Percentiles rank a stretch among this genome's conserved stretches.
phyloP scores from a whole-genome alignment of 2,329 filamentous ascomycete genomes.

The Amphichorda felina region DNA sequence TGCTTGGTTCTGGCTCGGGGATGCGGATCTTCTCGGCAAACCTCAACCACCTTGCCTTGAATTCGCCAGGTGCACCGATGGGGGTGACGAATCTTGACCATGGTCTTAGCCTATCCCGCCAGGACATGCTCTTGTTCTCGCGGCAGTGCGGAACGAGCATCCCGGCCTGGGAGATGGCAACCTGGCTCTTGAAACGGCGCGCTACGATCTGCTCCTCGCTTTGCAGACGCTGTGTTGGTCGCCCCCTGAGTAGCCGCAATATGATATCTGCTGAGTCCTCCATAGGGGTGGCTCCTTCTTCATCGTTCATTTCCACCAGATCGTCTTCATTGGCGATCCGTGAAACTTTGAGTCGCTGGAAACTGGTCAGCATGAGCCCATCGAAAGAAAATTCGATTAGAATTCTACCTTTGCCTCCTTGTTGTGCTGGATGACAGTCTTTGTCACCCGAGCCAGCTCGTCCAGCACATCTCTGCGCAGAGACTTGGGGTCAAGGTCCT shows the following conservation, averaged over 20 bases:
- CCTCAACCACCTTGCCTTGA: background rate
- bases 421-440: conserved; percentile 14
- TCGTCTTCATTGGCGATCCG: background rate
- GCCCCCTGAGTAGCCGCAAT: conserved; percentile 23
- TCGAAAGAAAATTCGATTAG: too few species aligned
- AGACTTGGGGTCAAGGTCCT: conserved; percentile 7
- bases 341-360: background rate
- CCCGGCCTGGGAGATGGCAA: conserved; percentile 8
- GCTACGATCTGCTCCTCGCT: conserved; percentile 1
- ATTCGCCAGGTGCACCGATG: conserved; percentile 3
- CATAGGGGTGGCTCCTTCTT: background rate
- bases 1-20: background rate
- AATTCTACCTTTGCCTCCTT: conserved; percentile 9
- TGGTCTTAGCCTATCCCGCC: conserved; percentile 18
- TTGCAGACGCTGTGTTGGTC: background rate
- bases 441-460: conserved; percentile 19
- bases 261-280: background rate
- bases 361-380: background rate
- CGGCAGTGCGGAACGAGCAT: conserved; percentile 6
- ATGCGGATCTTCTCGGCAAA: conserved; percentile 1
- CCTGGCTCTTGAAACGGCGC: background rate
- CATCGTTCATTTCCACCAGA: background rate
- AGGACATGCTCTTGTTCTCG: conserved; percentile 18
- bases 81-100: conserved; percentile 17
- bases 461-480: conserved; percentile 11